Evolutionary conservation across 495 filamentous ascomycete species (phyloP), one percentile per base, ranked within the genome.

Genomic region (Penicillium fimorum): DNA sequence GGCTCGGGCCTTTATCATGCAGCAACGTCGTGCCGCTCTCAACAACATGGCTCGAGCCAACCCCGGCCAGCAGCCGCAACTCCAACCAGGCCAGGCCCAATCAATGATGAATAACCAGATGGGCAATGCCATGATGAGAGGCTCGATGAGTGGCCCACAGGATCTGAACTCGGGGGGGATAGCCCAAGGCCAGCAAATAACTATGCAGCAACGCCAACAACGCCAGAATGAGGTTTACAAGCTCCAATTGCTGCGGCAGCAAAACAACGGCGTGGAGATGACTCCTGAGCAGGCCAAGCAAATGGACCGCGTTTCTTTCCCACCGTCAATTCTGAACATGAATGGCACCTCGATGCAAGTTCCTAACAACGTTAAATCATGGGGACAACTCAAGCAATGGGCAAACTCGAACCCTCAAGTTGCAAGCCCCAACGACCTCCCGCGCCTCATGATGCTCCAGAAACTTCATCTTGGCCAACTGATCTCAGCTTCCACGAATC

Each of bases 331-430:
- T 17, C 51, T 80, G 7, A 71, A 63, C 44, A 71, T 59, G 48
- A 53, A 58, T 42, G 53, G 52, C 29, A 69, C 65, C 17, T 60
- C 59, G 9, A 73, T 72, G 44, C 72, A 74, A 11, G 67, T 86
- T 0, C 86, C 88, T 3, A 79, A 79, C 15, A 70, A 85, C 3
- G 69, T 88, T 17, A 87, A 83, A 64, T 86, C 84, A 53, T 95
- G 90, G 90, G 79, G 77, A 27, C 82, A 88, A 47, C 72, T 95
- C 0, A 92, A 90, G 66, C 70, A 82, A 40, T 88, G 80, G 77
- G 71, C 82, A 2, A 47, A 57, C 1, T 64, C 75, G 44, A 86
- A 85, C 60, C 73, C 73, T n/a, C 75, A 76, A 40, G 53, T 67
- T 18, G 55, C 71, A 17, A 73, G 66, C 18, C 70, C 72, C 2